Evolutionary conservation across 202 grass and related monocot species (phyloP).

Genomic region (Hordeum pubiflorum): DNA sequence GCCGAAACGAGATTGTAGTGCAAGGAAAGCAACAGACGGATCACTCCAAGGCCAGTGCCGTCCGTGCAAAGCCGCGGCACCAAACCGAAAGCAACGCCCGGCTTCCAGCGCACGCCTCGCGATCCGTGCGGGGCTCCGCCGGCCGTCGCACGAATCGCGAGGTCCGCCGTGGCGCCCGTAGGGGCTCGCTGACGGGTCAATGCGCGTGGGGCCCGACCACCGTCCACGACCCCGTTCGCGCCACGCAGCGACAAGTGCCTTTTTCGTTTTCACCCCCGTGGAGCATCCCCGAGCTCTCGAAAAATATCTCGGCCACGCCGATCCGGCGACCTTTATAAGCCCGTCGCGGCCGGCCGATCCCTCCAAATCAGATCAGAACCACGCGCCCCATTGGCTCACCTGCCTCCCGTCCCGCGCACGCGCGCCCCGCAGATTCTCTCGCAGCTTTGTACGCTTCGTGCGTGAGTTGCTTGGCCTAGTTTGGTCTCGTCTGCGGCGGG

Average conservation of each 20-base stretch:
- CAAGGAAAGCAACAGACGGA: slow-evolving; percentile 29
- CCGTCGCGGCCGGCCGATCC: neutral
- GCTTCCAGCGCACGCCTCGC: neutral
- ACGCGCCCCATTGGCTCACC: slow-evolving; percentile 34
- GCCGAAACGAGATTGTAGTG: slow-evolving; percentile 1
- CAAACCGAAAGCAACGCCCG: slow-evolving; percentile 14
- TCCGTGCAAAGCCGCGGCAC: slow-evolving; percentile 15
- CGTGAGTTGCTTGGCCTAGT: neutral
- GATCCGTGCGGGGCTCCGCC: neutral
- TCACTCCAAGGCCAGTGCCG: slow-evolving; percentile 15
- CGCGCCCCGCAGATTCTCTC: neutral
- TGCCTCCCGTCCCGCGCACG: slow-evolving; percentile 1
- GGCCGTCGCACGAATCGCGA: slow-evolving; percentile 11
- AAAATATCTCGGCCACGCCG: slow-evolving; percentile 26
- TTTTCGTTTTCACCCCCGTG: neutral
- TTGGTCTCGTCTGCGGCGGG: slow-evolving; percentile 19
- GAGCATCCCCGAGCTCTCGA: slow-evolving; percentile 11
- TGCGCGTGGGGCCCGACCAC: slow-evolving; percentile 37
- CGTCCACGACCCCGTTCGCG: slow-evolving; percentile 37
- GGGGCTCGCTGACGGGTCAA: neutral
- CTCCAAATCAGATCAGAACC: slow-evolving; percentile 34
- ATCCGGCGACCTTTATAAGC: slow-evolving; percentile 31
- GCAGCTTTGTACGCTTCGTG: neutral
- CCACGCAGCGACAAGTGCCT: slow-evolving; percentile 9
- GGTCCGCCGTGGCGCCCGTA: neutral